Percentiles rank a stretch among this genome's conserved stretches.
These are phyloP conservation scores for Fraxinus americana DNA, from an alignment of 257 asterid species.

Conservation along the genomic window DNA sequence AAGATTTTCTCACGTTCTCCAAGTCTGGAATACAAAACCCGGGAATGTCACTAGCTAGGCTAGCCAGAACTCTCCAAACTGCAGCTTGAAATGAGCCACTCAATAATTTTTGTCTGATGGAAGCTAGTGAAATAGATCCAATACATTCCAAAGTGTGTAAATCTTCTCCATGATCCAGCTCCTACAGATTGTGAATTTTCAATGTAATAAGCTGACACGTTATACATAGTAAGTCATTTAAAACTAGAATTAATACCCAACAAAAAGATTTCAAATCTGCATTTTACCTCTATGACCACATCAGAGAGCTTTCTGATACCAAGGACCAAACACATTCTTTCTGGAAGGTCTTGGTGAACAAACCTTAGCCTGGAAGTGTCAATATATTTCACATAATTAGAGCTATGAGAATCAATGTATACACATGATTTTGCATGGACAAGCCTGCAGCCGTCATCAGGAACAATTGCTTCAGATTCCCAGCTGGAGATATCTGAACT, in stretches of 20 bases:
- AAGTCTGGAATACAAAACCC: constrained; percentile 45
- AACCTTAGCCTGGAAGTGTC: constrained; percentile 85
- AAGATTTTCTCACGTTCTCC: constrained; percentile 52
- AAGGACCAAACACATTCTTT: constrained; percentile 61
- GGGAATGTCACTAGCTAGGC: constrained; percentile 44
- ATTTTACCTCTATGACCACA: constrained; percentile 83
- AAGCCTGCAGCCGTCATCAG: constrained; percentile 94
- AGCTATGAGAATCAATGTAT: constrained; percentile 77
- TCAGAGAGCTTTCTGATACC: constrained; percentile 84
- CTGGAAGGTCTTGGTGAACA: constrained; percentile 81
- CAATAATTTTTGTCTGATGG: constrained; percentile 55
- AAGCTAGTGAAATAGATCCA: constrained; percentile 58
- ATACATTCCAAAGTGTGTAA: constrained; percentile 57
- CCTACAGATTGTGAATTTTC: constrained; percentile 48
- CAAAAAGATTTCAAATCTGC: constrained; percentile 15
- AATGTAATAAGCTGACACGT: constrained; percentile 25
- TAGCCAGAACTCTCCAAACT: constrained; percentile 60
- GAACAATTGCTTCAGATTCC: constrained; percentile 81
- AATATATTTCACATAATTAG: constrained; percentile 65
- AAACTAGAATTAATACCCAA: background rate
- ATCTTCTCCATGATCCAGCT: constrained; percentile 58
- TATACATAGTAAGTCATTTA: constrained; percentile 13
- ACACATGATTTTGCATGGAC: constrained; percentile 83
- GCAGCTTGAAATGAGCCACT: constrained; percentile 82
- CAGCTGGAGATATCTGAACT: constrained; percentile 51